A percentile compares a stretch with the other conserved stretches of the same genome.
phyloP scores from a whole-genome alignment of 768 basidiomycete species.

The Pholiota molesta region DNA sequence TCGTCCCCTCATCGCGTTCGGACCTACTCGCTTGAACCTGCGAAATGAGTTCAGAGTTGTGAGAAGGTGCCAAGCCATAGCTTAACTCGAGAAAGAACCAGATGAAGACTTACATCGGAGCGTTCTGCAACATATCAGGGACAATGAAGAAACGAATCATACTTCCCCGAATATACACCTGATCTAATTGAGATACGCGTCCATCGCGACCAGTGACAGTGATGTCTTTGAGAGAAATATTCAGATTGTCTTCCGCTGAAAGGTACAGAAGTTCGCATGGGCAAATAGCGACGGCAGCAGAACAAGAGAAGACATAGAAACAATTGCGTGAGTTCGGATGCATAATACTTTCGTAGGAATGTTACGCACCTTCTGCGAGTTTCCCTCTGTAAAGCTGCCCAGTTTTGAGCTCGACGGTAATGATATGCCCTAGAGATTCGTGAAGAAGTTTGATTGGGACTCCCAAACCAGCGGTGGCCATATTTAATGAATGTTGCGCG shows the following conservation, averaged over 20 bases:
- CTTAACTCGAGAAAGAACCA: not conserved
- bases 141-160: conserved; percentile 99
- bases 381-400: conserved; percentile 97
- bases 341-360: conserved; percentile 5
- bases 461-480: conserved; percentile 73
- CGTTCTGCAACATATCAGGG: conserved; percentile 98
- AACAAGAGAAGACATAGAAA: conserved; percentile 18
- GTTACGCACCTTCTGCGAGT: conserved; percentile 84
- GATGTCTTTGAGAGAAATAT: conserved; percentile 94
- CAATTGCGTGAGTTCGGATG: conserved; percentile 12
- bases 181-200: conserved; percentile 97
- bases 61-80: conserved; percentile 1
- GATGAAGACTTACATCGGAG: conserved; percentile 75
- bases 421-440: conserved; percentile 93
- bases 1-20: conserved; percentile 97
- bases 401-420: conserved; percentile 98
- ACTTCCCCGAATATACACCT: conserved; percentile 98
- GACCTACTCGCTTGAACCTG: conserved; percentile 99
- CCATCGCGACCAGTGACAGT: conserved; percentile 98
- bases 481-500: conserved; percentile 26
- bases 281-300: not conserved
- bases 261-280: not conserved
- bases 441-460: conserved; percentile 97
- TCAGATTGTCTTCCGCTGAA: conserved; percentile 96
- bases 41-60: conserved; percentile 7